phyloP scores from a whole-genome alignment of 2,329 filamentous ascomycete genomes.

The Colletotrichum eremochloae region DNA sequence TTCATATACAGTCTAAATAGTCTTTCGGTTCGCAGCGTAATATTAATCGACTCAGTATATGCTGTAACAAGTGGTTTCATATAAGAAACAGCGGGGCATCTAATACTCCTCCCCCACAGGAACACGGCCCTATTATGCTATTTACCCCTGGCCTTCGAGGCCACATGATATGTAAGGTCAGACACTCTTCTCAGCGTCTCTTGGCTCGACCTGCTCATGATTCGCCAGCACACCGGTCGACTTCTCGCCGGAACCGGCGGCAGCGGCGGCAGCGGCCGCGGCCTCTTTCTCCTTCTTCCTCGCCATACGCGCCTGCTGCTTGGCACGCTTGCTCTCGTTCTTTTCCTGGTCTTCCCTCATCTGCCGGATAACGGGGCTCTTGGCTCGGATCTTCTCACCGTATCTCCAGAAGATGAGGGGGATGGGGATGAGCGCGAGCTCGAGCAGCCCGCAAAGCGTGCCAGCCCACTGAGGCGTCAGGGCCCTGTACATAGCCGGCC shows the following conservation, averaged over 20 bases:
- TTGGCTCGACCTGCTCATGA: constrained; percentile 3
- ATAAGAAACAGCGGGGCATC: background rate
- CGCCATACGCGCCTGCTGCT: constrained; percentile 47
- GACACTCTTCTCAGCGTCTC: constrained; percentile 24
- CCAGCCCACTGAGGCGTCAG: constrained; percentile 85
- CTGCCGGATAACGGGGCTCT: constrained; percentile 62
- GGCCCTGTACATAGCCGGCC: constrained; percentile 76
- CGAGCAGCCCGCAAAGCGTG: constrained; percentile 79
- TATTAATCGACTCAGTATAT: background rate
- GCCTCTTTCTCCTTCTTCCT: constrained; percentile 44
- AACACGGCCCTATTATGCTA: background rate
- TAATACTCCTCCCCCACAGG: background rate
- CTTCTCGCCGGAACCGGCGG: constrained; percentile 14
- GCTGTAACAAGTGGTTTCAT: background rate
- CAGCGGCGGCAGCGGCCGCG: constrained; percentile 3
- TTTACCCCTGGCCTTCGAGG: background rate
- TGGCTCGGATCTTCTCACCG: constrained; percentile 65
- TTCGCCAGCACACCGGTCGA: constrained; percentile 22
- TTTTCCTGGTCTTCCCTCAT: constrained; percentile 61
- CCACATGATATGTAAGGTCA: background rate
- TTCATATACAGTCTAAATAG: background rate
- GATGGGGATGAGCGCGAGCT: constrained; percentile 81
- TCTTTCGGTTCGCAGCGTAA: background rate
- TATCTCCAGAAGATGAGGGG: constrained; percentile 82
- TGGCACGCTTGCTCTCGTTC: constrained; percentile 51